A percentile compares a stretch with the other conserved stretches of the same genome.
phyloP scores from a whole-genome alignment of 306 rosid species.

The Malus sylvestris region DNA sequence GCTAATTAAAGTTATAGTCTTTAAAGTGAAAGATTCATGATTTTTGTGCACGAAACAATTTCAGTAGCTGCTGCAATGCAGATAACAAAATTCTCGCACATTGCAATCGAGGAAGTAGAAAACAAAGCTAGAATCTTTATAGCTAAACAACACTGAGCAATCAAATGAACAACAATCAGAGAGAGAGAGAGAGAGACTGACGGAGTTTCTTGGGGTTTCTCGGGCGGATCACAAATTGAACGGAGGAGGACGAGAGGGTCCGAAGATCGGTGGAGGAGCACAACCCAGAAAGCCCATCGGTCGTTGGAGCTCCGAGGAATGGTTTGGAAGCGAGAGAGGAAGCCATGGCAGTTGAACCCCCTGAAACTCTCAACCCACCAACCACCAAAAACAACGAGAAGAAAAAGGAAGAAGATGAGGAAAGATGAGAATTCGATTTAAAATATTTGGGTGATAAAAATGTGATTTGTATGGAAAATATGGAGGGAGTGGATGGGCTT shows the following conservation, averaged over 20 bases:
- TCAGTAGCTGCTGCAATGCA: neutral
- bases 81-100: neutral
- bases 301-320: conserved; percentile 41
- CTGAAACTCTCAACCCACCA: neutral
- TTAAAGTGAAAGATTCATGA: neutral
- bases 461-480: neutral
- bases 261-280: conserved; percentile 40
- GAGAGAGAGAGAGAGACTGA: conserved; percentile 30
- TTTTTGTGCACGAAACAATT: neutral
- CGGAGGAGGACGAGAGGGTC: conserved; percentile 39
- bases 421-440: neutral
- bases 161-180: neutral
- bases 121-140: neutral
- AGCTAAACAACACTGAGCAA: neutral
- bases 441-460: neutral
- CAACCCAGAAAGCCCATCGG: conserved; percentile 40
- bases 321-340: conserved; percentile 61
- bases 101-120: neutral
- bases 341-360: conserved; percentile 36
- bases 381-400: neutral
- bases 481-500: neutral
- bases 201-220: conserved; percentile 57
- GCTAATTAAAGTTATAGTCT: neutral
- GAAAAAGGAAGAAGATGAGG: neutral
- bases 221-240: conserved; percentile 38